Conservation (phyloP, 352 stramenopile species). For the Phytophthora citrophthora region DNA sequence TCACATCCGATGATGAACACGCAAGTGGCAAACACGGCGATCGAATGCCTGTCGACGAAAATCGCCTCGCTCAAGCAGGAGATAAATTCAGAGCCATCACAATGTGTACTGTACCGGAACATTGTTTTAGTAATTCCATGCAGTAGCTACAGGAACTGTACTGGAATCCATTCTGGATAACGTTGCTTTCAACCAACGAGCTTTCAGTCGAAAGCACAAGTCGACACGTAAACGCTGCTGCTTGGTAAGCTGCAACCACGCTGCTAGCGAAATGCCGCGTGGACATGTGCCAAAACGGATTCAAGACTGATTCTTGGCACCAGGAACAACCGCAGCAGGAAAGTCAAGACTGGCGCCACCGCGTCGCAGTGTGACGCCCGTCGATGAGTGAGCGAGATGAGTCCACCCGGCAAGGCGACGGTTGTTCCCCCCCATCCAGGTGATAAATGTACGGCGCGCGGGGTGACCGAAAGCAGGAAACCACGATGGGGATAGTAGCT, state of each 20-base stretch:
- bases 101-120: no score
- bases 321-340: background rate
- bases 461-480: background rate
- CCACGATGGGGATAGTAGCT: conserved; percentile 8
- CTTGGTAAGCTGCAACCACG: background rate
- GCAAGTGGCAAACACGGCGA: conserved; percentile 16
- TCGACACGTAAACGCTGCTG: background rate
- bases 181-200: no score
- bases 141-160: no score
- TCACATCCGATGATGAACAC: conserved; percentile 13
- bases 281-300: background rate
- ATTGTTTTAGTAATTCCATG: no score
- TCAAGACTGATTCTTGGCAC: conserved; percentile 3
- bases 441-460: conserved; percentile 34
- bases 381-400: conserved; percentile 4
- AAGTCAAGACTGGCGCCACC: background rate
- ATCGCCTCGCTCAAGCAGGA: background rate
- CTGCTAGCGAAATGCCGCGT: background rate
- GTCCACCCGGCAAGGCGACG: background rate
- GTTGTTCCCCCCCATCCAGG: conserved; percentile 29
- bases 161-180: no score
- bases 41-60: conserved; percentile 11
- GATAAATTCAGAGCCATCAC: background rate
- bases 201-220: background rate
- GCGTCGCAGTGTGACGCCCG: background rate